Percentiles rank a stretch among this genome's conserved stretches.
Evolutionary conservation across 768 basidiomycete genomes (phyloP).

Genomic region (Lyophyllum decastes): DNA sequence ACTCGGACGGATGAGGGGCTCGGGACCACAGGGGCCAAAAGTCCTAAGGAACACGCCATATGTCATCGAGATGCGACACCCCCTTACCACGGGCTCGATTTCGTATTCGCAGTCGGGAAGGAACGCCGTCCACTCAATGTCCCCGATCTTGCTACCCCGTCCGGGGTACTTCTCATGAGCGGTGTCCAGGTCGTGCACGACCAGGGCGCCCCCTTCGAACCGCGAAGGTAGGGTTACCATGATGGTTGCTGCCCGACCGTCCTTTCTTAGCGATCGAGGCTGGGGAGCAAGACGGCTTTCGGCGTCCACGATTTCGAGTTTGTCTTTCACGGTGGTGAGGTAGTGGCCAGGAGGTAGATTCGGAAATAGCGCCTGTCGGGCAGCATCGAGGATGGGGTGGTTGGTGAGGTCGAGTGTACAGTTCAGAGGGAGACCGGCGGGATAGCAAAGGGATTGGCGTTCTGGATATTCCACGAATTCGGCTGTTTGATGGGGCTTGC

Average conservation of each 20-base stretch:
- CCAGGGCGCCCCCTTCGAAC: constrained; percentile 66
- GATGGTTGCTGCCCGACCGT: constrained; percentile 73
- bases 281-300: constrained; percentile 63
- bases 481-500: constrained; percentile 62
- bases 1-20: constrained; percentile 72
- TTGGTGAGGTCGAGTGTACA: constrained; percentile 79
- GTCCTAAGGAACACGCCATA: constrained; percentile 73
- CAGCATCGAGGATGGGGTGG: constrained; percentile 79
- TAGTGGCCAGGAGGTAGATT: constrained; percentile 67
- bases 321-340: constrained; percentile 67
- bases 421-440: constrained; percentile 70
- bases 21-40: constrained; percentile 59
- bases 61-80: constrained; percentile 67
- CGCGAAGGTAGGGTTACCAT: constrained; percentile 74
- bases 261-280: constrained; percentile 53
- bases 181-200: constrained; percentile 58
- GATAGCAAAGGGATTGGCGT: constrained; percentile 72
- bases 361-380: constrained; percentile 74
- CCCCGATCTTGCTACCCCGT: constrained; percentile 59
- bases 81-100: constrained; percentile 69
- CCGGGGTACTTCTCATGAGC: constrained; percentile 64
- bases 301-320: constrained; percentile 64
- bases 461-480: constrained; percentile 55
- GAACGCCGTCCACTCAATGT: constrained; percentile 81
- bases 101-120: constrained; percentile 75